Conservation (phyloP, 495 filamentous ascomycete genomes). For the Lasiosphaeria miniovina region DNA sequence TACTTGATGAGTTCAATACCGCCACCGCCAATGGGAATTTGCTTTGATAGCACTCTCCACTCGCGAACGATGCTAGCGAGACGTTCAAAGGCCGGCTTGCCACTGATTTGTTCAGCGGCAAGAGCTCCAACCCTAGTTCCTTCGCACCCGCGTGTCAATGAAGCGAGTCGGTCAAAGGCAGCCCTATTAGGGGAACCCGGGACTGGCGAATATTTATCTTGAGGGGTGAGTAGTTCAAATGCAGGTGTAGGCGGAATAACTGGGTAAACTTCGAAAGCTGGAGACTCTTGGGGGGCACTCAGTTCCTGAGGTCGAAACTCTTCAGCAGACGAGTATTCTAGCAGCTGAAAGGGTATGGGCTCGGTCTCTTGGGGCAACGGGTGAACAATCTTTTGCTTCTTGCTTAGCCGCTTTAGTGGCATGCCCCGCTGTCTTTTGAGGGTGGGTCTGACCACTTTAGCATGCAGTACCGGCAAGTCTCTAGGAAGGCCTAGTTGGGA, state of each 20-base stretch:
- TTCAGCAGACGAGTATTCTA: no score
- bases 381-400: no score
- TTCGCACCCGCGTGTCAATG: constrained; percentile 13
- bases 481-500: no score
- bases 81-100: constrained; percentile 24
- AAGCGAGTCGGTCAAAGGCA: constrained; percentile 16
- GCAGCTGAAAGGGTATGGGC: no score
- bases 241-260: neutral
- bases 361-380: no score
- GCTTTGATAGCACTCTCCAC: constrained; percentile 19
- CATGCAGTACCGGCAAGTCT: no score
- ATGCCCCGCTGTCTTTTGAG: no score
- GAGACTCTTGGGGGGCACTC: neutral
- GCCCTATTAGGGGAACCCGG: neutral
- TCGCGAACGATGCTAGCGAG: constrained; percentile 24
- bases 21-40: neutral
- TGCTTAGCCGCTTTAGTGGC: no score
- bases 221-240: neutral
- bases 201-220: neutral
- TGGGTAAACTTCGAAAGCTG: neutral
- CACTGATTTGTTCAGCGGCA: constrained; percentile 6
- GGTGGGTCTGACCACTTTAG: no score
- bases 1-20: constrained; percentile 18
- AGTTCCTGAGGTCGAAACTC: no score
- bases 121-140: neutral